Evolutionary conservation across 441 rosid species (phyloP), one percentile per base, ranked within the genome.

Genomic region (Biscutella laevigata): DNA sequence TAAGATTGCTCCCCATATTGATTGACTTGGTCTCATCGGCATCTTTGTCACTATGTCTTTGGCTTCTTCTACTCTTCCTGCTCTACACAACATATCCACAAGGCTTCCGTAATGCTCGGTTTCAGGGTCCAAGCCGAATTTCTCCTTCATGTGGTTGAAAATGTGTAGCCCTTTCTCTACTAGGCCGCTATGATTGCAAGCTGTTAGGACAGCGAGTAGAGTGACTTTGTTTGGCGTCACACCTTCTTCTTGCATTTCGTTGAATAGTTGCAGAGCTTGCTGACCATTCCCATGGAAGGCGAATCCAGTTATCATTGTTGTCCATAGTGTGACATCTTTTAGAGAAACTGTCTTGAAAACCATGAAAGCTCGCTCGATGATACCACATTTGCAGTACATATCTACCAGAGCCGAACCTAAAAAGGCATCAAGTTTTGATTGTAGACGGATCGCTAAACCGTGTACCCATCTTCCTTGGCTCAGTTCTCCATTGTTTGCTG

Each of bases 381-480:
- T 61, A 48, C 83, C 88, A 55, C 79, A 74, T 70, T 79, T 81
- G 63, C 77, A 71, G 64, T 78, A 81, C 84, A 81, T 77, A 56
- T 77, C 73, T 26, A 78, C 59, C 69, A 79, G 62, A 48, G 79
- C 73, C 33, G 81, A 75, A 21, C 79, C 77, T 49, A 75, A 27
- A 66, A 74, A 57, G 6, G 76, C 76, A 21, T 77, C 70, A 22
- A 67, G 44, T 42, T 60, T 24, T n/a, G 59, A 42, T 8, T 43
- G 44, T 64, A 57, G 34, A 26, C 82, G 75, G 44, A 71, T 49
- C 12, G 57, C 6, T 49, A 70, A 20, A 13, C 79, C 83, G 7
- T 77, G 86, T 39, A 53, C 68, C 71, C 77, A 73, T 70, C 67
- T 73, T 35, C 81, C 81, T 34, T 53, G 67, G 25, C 43, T 51